Conservation (phyloP, 495 filamentous ascomycete species). For the Penicillium canescens region DNA sequence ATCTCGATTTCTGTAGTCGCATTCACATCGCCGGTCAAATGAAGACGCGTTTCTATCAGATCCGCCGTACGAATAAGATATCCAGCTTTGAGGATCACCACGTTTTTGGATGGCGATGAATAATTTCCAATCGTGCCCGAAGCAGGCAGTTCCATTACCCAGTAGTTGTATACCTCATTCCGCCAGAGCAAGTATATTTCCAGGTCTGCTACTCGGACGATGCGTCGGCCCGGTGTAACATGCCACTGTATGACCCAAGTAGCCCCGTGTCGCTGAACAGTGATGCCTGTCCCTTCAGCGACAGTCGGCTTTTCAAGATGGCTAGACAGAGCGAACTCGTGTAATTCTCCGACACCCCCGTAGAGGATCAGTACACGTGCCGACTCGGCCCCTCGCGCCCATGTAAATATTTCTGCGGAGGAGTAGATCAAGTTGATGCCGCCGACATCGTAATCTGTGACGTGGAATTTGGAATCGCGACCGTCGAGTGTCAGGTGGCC, state of each 20-base stretch:
- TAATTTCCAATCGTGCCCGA: slow-evolving; percentile 20
- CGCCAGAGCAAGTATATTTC: slow-evolving; percentile 54
- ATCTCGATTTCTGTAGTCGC: slow-evolving; percentile 60
- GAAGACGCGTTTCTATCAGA: slow-evolving; percentile 42
- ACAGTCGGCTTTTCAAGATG: slow-evolving; percentile 15
- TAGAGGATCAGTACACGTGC: slow-evolving; percentile 64
- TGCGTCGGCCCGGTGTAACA: slow-evolving; percentile 34
- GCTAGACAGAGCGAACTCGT: slow-evolving; percentile 58
- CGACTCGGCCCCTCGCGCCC: slow-evolving; percentile 49
- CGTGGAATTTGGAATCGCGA: slow-evolving; percentile 68
- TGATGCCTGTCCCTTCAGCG: slow-evolving; percentile 23
- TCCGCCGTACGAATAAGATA: slow-evolving; percentile 63
- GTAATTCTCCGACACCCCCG: slow-evolving; percentile 59
- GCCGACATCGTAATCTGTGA: slow-evolving; percentile 66
- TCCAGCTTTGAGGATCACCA: slow-evolving; percentile 60
- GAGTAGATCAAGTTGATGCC: slow-evolving; percentile 63
- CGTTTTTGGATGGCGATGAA: slow-evolving; percentile 22
- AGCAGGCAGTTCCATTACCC: slow-evolving; percentile 52
- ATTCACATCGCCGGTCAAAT: slow-evolving; percentile 66
- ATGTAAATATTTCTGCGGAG: slow-evolving; percentile 69
- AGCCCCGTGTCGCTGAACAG: slow-evolving; percentile 31
- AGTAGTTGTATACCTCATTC: slow-evolving; percentile 66
- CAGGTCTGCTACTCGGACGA: slow-evolving; percentile 49
- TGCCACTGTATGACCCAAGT: slow-evolving; percentile 53
- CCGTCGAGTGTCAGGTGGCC: slow-evolving; percentile 62